phyloP scores from a whole-genome alignment of 2,329 filamentous ascomycete species.

The Davidsoniella neocaledoniae region DNA sequence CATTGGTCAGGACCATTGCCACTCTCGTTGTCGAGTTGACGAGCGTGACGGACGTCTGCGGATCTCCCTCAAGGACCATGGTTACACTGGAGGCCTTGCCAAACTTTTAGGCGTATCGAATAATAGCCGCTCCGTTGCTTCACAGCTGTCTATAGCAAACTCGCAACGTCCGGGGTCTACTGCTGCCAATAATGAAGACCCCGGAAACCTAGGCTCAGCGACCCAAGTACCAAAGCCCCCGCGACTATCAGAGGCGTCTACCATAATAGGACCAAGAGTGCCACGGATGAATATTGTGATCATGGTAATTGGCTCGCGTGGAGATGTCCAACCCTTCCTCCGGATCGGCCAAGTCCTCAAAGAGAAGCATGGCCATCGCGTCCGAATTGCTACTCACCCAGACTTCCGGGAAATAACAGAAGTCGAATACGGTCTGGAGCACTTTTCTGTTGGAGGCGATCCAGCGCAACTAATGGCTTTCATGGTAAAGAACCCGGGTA shows the following conservation, averaged over 20 bases:
- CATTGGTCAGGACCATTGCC: conserved; percentile 47
- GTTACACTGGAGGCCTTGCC: conserved; percentile 52
- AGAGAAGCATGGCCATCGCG: conserved; percentile 54
- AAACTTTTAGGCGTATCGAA: conserved; percentile 3
- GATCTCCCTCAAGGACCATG: conserved; percentile 55
- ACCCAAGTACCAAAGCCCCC: conserved; percentile 8
- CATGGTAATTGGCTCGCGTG: conserved; percentile 67
- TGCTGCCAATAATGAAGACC: neutral
- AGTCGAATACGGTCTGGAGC: conserved; percentile 57
- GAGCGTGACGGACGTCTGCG: conserved; percentile 51
- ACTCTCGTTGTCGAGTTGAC: conserved; percentile 45
- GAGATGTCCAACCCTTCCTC: conserved; percentile 68
- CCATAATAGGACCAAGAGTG: neutral
- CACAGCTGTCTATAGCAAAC: neutral
- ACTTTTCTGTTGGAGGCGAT: conserved; percentile 66
- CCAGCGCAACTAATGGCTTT: conserved; percentile 72
- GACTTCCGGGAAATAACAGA: conserved; percentile 56
- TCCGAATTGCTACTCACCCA: conserved; percentile 64
- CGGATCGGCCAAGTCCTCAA: conserved; percentile 57
- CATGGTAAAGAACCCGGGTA: conserved; percentile 71
- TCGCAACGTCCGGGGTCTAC: neutral
- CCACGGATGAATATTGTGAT: conserved; percentile 55
- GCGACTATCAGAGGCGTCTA: conserved; percentile 7
- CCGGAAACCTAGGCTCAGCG: neutral
- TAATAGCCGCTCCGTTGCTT: neutral